Evolutionary conservation across 805 yeast genomes (phyloP), one percentile per base, ranked within the genome.

Genomic region (Lachancea waltii): DNA sequence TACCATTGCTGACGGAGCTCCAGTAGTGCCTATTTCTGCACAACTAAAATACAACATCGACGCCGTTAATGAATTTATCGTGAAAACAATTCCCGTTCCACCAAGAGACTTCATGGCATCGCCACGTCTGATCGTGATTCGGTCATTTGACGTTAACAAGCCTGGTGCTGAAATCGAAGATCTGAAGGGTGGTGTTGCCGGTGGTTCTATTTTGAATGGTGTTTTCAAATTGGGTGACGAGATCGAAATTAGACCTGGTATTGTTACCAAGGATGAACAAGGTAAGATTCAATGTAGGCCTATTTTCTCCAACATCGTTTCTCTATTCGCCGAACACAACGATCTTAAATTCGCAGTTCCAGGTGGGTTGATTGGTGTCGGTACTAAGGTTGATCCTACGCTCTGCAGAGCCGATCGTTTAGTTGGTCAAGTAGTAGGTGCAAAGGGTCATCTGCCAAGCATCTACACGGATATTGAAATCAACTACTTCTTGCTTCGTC

Each of bases 311-410:
- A 81, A 86, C 57, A 86, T 92, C 59, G 92, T 86, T 36, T 84
- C 97, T 10, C 72, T 92, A 51, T 90, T 89, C 62, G 97, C 99
- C 43, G 99, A 92, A 68, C 89, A 92, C 68, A 94, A 92, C 58
- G 96, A 89, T 64, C 77, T 92, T 66, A 92, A 92, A 65, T 92
- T 90, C 58, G 99, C 99, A 42, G 98, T 92, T 56, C 99, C 99
- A 33, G 99, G 99, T 80, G 99, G 99, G 48, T 77, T 92, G 62
- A 94, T 92, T 56, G 99, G 99, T 78, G 97, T 92, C 42, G 99
- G 99, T 70, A 92, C 98, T 36, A 86, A 85, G 68, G 95, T 92
- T 50, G 99, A 92, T 67, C 99, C 99, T 41, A 92, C 98, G 2
- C 71, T 92, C 57, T 92, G 99, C 74, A 85, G 98, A 72, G 99